Evolutionary conservation across 2,329 filamentous ascomycete genomes (phyloP), one percentile per base, ranked within the genome.

Genomic region (Gremmenia infestans): DNA sequence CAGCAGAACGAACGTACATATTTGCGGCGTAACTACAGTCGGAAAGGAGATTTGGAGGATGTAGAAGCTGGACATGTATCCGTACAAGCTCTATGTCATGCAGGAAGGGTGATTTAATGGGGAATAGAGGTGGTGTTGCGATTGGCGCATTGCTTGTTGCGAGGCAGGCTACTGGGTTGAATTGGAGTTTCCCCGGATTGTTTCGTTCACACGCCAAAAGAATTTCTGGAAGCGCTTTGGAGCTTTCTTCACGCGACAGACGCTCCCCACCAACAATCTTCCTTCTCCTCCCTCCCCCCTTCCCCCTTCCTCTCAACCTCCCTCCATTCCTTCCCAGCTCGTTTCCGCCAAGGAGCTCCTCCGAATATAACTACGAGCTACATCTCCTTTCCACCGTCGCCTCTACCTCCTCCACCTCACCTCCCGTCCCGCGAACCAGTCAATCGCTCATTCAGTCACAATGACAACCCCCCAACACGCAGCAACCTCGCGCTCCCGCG

Each of bases 401-500:
- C 32, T 46, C 48, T 19, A 35, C 28, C 22, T 5, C 23, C 15
- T 46, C n/a, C 15, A 23, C 49, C 15, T 19, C 25, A 25, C 3
- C 11, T n/a, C 7, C 14, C 28, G 8, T 11, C 22, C 19, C 2
- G 14, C 22, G 52, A 17, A 6, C 22, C 52, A n/a, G 23, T 22
- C 39, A 42, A 11, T 32, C 17, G 3, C 48, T 28, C 14, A 5
- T 7, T 25, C 8, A 32, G 8, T 32, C 28, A 32, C 28, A 32
- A 32, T 32, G 28, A 25, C 11, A 22, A 45, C 22, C 7, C 22
- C 42, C n/a, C n/a, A 17, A 9, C 42, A 45, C 19, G n/a, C 67
- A 19, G 63, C 66, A 3, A 71, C 82, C 28, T 85, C 86, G 54
- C 86, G 88, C 58, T 78, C 81, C 59, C 90, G 88, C 74, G 87